These are phyloP conservation scores for Saccharomycopsis sp. DNA, from an alignment of 805 yeast genomes.

Conservation along the genomic window DNA sequence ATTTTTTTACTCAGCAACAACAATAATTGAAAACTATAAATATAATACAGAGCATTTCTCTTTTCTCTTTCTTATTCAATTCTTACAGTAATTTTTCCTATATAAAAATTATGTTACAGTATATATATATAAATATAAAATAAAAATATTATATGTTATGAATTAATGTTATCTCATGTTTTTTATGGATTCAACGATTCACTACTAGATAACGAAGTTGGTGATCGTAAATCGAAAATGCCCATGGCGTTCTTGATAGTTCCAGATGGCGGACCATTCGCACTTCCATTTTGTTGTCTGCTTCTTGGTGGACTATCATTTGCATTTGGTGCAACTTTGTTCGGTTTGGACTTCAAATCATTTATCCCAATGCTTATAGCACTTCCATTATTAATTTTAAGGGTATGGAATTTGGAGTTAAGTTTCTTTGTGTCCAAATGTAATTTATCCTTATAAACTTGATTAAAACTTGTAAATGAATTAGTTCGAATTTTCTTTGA, in stretches of 20 bases:
- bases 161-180: too few species aligned
- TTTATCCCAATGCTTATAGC: constrained; percentile 2
- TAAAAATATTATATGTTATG: too few species aligned
- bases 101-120: too few species aligned
- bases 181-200: too few species aligned
- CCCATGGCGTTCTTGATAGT: too few species aligned
- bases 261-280: background rate
- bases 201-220: constrained; percentile 1
- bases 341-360: background rate
- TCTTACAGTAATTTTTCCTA: too few species aligned
- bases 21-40: background rate
- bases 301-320: background rate
- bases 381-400: constrained; percentile 9
- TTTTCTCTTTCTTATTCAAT: too few species aligned
- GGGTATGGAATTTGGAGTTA: constrained; percentile 1
- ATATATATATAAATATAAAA: too few species aligned
- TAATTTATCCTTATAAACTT: constrained; percentile 16
- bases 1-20: constrained; percentile 21
- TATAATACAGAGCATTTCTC: too few species aligned
- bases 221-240: constrained; percentile 1
- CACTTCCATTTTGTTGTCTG: background rate
- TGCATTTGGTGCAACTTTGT: background rate
- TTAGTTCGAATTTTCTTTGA: constrained; percentile 15
- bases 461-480: constrained; percentile 19
- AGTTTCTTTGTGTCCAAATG: constrained; percentile 11